phyloP scores from a whole-genome alignment of 306 rosid genomes.

The Luffa acutangula region DNA sequence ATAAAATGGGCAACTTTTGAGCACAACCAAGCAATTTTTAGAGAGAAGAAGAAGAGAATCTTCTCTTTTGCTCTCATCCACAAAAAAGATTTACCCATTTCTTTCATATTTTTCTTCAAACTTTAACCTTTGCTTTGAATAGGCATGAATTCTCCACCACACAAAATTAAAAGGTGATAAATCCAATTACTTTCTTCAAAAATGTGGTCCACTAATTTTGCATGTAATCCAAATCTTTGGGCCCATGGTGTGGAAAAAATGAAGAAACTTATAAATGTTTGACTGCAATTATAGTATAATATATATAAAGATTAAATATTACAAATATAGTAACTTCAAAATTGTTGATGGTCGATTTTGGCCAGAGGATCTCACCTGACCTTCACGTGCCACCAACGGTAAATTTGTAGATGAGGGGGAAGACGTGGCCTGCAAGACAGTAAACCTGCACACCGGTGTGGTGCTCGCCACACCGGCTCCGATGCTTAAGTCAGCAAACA shows the following conservation, averaged over 20 bases:
- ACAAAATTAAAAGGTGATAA: not conserved
- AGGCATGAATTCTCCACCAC: not conserved
- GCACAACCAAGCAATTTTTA: not conserved
- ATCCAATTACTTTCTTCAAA: not conserved
- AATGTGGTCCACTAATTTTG: not conserved
- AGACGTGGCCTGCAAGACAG: too few relatives aligned
- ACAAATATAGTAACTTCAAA: not conserved
- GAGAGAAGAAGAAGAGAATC: not conserved
- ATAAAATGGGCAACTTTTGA: not conserved
- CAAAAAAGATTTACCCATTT: not conserved
- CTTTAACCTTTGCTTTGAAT: not conserved
- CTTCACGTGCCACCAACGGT: too few relatives aligned
- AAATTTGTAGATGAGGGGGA: too few relatives aligned
- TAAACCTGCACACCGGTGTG: too few relatives aligned
- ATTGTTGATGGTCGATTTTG: too few relatives aligned
- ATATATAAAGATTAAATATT: not conserved
- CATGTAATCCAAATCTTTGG: not conserved
- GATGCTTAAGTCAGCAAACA: too few relatives aligned
- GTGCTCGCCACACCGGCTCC: too few relatives aligned
- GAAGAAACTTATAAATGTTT: not conserved
- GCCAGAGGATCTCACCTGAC: too few relatives aligned
- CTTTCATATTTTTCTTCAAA: not conserved
- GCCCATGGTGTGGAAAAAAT: not conserved
- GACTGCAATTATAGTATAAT: not conserved
- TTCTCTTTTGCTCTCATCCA: slow-evolving; percentile 12